Evolutionary conservation across 2,329 filamentous ascomycete genomes (phyloP).

Genomic region (Penicillium sp.): DNA sequence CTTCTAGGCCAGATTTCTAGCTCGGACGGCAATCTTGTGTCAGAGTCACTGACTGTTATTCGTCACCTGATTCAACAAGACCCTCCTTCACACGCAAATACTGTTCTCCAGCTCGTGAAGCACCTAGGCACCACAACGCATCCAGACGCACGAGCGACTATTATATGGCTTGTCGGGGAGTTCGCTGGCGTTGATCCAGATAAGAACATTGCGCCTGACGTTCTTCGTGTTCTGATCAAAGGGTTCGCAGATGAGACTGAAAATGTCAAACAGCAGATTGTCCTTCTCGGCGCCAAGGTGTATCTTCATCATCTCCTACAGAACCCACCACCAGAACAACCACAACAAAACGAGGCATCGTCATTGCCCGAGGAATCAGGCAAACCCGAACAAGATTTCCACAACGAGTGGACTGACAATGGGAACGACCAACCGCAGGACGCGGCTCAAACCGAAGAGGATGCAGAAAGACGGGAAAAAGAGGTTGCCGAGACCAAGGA

Average conservation of each 20-base stretch:
- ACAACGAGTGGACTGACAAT: constrained; percentile 34
- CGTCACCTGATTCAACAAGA: constrained; percentile 93
- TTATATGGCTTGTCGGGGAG: constrained; percentile 96
- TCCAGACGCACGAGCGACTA: constrained; percentile 83
- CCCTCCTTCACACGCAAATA: constrained; percentile 72
- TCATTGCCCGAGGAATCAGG: constrained; percentile 18
- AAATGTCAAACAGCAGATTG: constrained; percentile 81
- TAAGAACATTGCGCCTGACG: constrained; percentile 88
- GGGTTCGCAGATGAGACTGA: constrained; percentile 81
- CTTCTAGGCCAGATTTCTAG: constrained; percentile 84
- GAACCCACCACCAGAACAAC: constrained; percentile 38
- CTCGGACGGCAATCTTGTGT: constrained; percentile 79
- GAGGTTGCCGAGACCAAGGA: constrained; percentile 19
- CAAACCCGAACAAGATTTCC: constrained; percentile 26
- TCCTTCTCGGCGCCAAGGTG: constrained; percentile 91
- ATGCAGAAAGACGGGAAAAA: constrained; percentile 25
- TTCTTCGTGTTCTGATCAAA: constrained; percentile 80
- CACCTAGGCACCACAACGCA: constrained; percentile 86
- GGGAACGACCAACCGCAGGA: constrained; percentile 26
- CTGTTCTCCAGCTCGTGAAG: constrained; percentile 82
- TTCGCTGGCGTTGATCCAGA: constrained; percentile 76
- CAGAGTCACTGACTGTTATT: constrained; percentile 90
- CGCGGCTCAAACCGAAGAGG: constrained; percentile 25
- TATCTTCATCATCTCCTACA: constrained; percentile 78
- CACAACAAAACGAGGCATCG: constrained; percentile 9